These are phyloP conservation scores for Monosporascus sp. DNA, from an alignment of 2,329 filamentous ascomycete genomes.

Conservation along the genomic window DNA sequence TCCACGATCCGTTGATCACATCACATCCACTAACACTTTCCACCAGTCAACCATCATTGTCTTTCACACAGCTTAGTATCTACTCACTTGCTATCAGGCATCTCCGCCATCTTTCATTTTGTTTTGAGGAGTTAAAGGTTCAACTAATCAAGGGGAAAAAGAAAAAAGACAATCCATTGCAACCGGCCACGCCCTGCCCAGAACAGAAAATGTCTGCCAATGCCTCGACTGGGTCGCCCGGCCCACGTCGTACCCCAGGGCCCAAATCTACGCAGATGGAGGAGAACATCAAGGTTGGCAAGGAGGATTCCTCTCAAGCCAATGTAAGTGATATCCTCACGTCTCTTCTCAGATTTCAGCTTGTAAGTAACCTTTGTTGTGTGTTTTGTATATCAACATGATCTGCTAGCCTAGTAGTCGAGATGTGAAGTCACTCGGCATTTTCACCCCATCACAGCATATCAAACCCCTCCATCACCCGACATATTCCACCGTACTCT, in stretches of 20 bases:
- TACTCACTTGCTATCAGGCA: constrained; percentile 24
- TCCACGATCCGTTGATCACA: constrained; percentile 4
- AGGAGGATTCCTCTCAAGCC: constrained; percentile 27
- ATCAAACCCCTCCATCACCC: not conserved
- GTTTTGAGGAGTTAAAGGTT: constrained; percentile 17
- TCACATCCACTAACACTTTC: not conserved
- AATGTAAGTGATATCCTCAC: constrained; percentile 27
- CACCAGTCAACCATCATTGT: constrained; percentile 4
- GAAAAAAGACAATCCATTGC: not conserved
- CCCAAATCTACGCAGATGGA: constrained; percentile 28
- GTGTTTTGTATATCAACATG: not conserved
- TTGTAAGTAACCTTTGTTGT: constrained; percentile 23
- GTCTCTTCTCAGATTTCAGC: constrained; percentile 16
- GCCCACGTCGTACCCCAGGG: constrained; percentile 28
- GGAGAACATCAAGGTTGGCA: constrained; percentile 32
- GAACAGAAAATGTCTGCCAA: constrained; percentile 33
- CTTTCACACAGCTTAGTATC: constrained; percentile 17
- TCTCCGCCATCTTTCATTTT: constrained; percentile 24
- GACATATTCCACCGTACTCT: not conserved
- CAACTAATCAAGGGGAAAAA: constrained; percentile 1
- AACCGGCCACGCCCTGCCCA: constrained; percentile 6
- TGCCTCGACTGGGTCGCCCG: constrained; percentile 36
- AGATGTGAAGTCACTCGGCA: not conserved
- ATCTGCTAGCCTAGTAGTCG: not conserved
- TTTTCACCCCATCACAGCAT: not conserved